A percentile compares a stretch with the other conserved stretches of the same genome.
These are phyloP conservation scores for Rhamnella rubrinervis DNA, from an alignment of 331 rosid species.

Conservation along the genomic window DNA sequence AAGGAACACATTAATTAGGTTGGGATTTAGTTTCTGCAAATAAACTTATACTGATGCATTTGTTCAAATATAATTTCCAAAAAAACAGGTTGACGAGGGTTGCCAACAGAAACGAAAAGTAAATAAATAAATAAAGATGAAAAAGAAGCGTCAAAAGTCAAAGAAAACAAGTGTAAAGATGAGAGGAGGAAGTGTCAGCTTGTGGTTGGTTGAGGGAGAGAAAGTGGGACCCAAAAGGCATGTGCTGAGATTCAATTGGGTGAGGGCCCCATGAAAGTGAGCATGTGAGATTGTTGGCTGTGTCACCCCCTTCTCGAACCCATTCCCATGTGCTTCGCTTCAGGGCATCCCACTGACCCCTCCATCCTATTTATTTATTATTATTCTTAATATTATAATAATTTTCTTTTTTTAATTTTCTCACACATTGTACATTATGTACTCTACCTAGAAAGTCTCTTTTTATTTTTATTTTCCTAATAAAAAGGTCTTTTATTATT, in stretches of 20 bases:
- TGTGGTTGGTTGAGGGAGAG: not conserved
- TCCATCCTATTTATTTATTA: not conserved
- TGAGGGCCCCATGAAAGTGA: slow-evolving; percentile 37
- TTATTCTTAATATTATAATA: not conserved
- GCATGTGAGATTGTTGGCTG: slow-evolving; percentile 69
- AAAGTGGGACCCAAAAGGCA: slow-evolving; percentile 50
- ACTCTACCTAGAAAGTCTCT: no score
- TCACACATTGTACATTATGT: not conserved
- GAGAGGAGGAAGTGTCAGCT: not conserved
- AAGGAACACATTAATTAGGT: no score
- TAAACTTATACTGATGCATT: no score
- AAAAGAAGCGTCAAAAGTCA: not conserved
- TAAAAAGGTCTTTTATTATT: no score
- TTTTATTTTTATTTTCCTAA: not conserved
- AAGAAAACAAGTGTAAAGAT: not conserved
- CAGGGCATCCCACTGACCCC: slow-evolving; percentile 64
- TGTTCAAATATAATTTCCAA: no score
- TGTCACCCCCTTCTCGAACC: slow-evolving; percentile 57
- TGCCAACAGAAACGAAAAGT: no score
- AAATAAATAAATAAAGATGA: no score
- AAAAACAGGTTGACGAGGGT: no score
- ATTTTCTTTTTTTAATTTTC: not conserved
- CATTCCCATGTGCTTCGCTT: slow-evolving; percentile 83
- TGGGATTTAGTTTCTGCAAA: no score
- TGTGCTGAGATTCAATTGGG: slow-evolving; percentile 52